Conservation (phyloP, 352 stramenopile genomes). For the Thraustotheca clavata region DNA sequence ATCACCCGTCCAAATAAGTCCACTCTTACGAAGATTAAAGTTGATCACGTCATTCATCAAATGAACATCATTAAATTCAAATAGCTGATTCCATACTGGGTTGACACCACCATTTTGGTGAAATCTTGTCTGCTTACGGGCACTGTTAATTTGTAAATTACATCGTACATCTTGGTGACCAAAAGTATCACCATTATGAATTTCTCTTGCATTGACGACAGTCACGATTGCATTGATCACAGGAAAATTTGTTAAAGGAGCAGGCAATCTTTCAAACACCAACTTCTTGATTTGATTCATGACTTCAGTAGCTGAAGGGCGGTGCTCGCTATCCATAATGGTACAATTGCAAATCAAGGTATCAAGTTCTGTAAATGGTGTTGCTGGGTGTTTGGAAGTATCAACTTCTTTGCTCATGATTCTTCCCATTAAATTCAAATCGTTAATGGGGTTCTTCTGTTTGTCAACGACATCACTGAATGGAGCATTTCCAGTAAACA, state of each 20-base stretch:
- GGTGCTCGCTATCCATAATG: background rate
- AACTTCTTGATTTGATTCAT: background rate
- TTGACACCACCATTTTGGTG: conserved; percentile 15
- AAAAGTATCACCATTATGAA: conserved; percentile 1
- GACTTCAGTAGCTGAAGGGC: background rate
- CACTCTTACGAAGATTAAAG: too few species aligned
- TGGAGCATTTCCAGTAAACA: background rate
- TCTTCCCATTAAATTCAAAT: background rate
- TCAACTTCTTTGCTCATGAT: background rate
- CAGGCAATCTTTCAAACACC: background rate
- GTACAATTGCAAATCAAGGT: background rate
- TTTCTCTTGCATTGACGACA: background rate
- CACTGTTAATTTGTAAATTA: background rate
- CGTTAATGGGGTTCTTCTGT: background rate
- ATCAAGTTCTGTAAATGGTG: background rate
- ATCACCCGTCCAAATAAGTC: too few species aligned
- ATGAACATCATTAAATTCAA: conserved; percentile 4
- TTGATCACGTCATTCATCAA: too few species aligned
- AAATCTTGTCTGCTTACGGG: conserved; percentile 5
- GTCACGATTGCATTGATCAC: background rate
- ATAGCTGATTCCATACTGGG: conserved; percentile 11
- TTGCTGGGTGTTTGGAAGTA: too few species aligned
- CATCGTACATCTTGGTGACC: conserved; percentile 2
- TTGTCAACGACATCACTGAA: background rate
- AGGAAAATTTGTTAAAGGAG: background rate